These are phyloP conservation scores for Beauveria rudraprayagi DNA, from an alignment of 2,329 filamentous ascomycete genomes.

Conservation along the genomic window DNA sequence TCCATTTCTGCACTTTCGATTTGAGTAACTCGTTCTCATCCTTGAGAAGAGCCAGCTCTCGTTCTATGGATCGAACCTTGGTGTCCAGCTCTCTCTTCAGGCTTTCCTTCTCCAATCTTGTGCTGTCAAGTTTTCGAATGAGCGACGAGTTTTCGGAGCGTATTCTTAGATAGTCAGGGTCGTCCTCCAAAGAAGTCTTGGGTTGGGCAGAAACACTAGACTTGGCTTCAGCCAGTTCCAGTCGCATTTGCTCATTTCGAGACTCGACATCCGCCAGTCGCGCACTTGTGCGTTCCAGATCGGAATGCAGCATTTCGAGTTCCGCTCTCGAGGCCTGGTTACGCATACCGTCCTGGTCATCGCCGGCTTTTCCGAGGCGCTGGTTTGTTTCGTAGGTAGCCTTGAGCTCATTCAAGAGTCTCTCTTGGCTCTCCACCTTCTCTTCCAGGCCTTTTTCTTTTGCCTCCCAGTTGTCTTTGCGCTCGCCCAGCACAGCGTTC, in stretches of 20 bases:
- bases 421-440: conserved; percentile 89
- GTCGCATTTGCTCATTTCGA: conserved; percentile 83
- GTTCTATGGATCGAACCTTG: conserved; percentile 69
- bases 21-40: conserved; percentile 76
- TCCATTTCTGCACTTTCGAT: conserved; percentile 77
- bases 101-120: conserved; percentile 74
- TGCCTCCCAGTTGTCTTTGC: conserved; percentile 90
- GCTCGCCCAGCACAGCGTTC: conserved; percentile 83
- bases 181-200: conserved; percentile 66
- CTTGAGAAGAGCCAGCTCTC: conserved; percentile 65
- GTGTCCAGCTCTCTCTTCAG: conserved; percentile 69
- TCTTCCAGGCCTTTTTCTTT: conserved; percentile 89
- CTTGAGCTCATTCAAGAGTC: conserved; percentile 87
- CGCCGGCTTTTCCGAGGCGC: conserved; percentile 67
- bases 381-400: conserved; percentile 96
- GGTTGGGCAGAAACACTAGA: conserved; percentile 55
- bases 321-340: conserved; percentile 76
- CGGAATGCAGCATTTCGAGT: conserved; percentile 85
- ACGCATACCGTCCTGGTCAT: conserved; percentile 47
- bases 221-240: conserved; percentile 84
- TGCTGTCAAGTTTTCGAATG: conserved; percentile 77
- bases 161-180: conserved; percentile 79
- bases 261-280: conserved; percentile 86
- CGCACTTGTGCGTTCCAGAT: conserved; percentile 81
- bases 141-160: conserved; percentile 90